Conservation (phyloP, 2,329 filamentous ascomycete genomes). For the Phoma sp. region DNA sequence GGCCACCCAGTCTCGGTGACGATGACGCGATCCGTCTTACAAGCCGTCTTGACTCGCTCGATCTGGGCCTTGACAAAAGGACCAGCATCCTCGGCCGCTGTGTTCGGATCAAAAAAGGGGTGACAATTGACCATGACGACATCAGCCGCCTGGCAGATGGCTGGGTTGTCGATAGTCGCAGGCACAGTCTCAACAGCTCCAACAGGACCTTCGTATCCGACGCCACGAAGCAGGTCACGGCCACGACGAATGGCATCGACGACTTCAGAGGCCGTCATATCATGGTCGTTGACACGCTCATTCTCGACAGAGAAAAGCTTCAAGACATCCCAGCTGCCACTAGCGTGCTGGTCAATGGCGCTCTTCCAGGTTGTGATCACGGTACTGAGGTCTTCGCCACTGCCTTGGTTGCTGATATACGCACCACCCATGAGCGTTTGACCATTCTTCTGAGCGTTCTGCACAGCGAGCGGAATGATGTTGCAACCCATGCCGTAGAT, state of each 20-base stretch:
- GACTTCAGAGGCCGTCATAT: constrained; percentile 59
- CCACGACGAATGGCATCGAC: constrained; percentile 64
- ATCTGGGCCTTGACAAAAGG: constrained; percentile 68
- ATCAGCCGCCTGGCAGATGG: constrained; percentile 75
- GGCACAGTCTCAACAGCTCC: constrained; percentile 82
- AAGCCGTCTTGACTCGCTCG: constrained; percentile 55
- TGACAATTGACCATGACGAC: constrained; percentile 84
- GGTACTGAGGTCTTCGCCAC: constrained; percentile 50
- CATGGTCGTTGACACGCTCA: constrained; percentile 70
- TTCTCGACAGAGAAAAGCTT: constrained; percentile 81
- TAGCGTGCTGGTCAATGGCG: constrained; percentile 54
- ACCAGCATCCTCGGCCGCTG: constrained; percentile 67
- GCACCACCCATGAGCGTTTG: constrained; percentile 79
- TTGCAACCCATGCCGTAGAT: constrained; percentile 83
- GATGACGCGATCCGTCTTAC: constrained; percentile 66
- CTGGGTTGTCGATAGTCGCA: constrained; percentile 68
- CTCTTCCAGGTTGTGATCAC: constrained; percentile 68
- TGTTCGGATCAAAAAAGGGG: constrained; percentile 78
- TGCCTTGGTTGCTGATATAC: constrained; percentile 62
- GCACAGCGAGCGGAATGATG: constrained; percentile 68
- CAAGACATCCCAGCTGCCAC: constrained; percentile 70
- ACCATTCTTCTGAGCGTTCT: constrained; percentile 67
- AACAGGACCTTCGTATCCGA: constrained; percentile 74
- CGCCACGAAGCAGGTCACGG: constrained; percentile 62
- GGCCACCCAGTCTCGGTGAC: constrained; percentile 90